Conservation (phyloP, 345 rosid genomes). For the Sisymbrium altissimum region DNA sequence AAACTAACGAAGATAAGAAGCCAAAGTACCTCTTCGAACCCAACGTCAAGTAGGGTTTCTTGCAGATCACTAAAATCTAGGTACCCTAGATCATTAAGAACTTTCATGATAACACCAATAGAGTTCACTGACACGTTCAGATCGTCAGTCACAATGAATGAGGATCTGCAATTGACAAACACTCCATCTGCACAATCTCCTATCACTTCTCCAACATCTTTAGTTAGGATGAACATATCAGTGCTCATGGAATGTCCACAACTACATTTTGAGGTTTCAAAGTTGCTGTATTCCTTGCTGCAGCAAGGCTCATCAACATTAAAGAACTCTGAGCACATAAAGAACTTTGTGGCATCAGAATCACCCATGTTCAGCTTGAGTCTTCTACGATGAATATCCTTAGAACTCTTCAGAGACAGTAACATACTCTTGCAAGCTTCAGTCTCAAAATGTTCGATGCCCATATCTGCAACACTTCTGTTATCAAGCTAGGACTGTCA, state of each 20-base stretch:
- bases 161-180: neutral
- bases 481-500: neutral
- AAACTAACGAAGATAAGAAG: neutral
- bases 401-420: neutral
- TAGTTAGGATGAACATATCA: too few species aligned
- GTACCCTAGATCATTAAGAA: neutral
- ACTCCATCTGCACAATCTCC: neutral
- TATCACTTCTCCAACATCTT: neutral
- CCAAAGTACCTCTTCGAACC: constrained; percentile 8
- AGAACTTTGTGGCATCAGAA: neutral
- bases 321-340: neutral
- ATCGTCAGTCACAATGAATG: constrained; percentile 19
- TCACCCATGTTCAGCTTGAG: constrained; percentile 1
- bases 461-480: constrained; percentile 9
- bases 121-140: neutral
- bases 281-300: neutral
- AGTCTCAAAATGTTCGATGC: neutral
- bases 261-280: neutral
- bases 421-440: constrained; percentile 22
- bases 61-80: neutral
- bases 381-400: neutral
- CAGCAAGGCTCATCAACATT: neutral
- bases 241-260: constrained; percentile 3
- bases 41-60: neutral
- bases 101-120: neutral